Evolutionary conservation across 2,329 filamentous ascomycete species (phyloP), one percentile per base, ranked within the genome.

Genomic region (Lachnellula willkommii): DNA sequence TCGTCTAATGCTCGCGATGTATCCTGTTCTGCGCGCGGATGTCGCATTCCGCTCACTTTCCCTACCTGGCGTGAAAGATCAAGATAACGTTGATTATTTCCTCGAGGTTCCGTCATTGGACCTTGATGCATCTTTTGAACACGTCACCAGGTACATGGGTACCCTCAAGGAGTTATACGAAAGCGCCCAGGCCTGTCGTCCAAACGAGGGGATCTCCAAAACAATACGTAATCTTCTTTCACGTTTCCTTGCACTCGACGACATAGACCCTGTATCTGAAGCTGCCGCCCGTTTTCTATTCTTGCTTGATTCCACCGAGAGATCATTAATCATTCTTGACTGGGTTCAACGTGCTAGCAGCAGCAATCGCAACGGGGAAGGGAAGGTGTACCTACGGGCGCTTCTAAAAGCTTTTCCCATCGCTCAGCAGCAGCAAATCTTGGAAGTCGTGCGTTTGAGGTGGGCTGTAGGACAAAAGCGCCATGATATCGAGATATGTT

Each of bases 1-100:
- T 62, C 75, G 74, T n/a, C 74, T 89, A 1, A 73, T 87, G 11
- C 74, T 80, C 6, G 77, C 83, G 4, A 69, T 79, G 78, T 2
- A 53, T 79, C 80, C 81, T 0, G 28, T 58, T 32, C 20, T 60
- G 7, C 39, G 52, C 22, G 50, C 45, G 15, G 54, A 57, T 32
- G 36, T 48, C 39, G 28, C 51, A 11, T 51, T 57, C 46, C 52
- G 55, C n/a, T 52, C 37, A 47, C 37, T 50, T 17, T 32, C 28
- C 11, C 28, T 11, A 32, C 28, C 7, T 20, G 17, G 11, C 20
- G 12, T 45, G 42, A 14, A 45, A 20, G 17, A 14, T 7, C 3
- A 45, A 14, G 9, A 45, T 5, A 14, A 9, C 5, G n/a, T 45
- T 8, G n/a, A 8, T 4, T 14, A 2, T 39, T 49, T 35, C 12